Conservation (phyloP, 1,139 yeast species). For the Hemisphaericaspora xylofermentans region DNA sequence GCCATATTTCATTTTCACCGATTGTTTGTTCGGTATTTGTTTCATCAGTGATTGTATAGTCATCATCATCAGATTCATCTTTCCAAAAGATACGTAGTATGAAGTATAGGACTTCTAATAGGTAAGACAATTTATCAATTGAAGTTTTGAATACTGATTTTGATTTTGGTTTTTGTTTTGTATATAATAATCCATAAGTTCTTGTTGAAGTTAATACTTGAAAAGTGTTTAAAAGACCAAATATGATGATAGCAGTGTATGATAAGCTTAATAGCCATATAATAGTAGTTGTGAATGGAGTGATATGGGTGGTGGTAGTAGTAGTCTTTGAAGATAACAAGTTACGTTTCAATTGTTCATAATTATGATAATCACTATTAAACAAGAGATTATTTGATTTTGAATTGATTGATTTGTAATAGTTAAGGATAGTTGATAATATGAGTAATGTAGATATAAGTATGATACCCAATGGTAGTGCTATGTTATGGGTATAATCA, state of each 20-base stretch:
- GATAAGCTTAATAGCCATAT: constrained; percentile 22
- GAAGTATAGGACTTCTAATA: constrained; percentile 9
- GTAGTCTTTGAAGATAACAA: not conserved
- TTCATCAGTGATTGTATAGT: constrained; percentile 13
- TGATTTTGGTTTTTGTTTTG: constrained; percentile 34
- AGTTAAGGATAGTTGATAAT: constrained; percentile 12
- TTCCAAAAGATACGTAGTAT: constrained; percentile 11
- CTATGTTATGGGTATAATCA: constrained; percentile 25
- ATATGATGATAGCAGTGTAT: constrained; percentile 17
- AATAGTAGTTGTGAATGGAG: constrained; percentile 11
- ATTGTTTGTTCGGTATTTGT: constrained; percentile 11
- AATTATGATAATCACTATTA: constrained; percentile 22
- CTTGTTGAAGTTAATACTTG: constrained; percentile 31
- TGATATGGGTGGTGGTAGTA: not conserved
- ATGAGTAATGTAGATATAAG: constrained; percentile 6
- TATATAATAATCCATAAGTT: constrained; percentile 42
- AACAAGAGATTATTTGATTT: constrained; percentile 15
- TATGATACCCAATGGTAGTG: constrained; percentile 16
- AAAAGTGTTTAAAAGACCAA: constrained; percentile 30
- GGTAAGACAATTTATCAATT: constrained; percentile 9
- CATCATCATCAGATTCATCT: constrained; percentile 10
- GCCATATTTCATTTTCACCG: constrained; percentile 44
- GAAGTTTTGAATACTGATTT: constrained; percentile 30
- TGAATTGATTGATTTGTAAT: constrained; percentile 13
- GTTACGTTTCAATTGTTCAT: constrained; percentile 30